Percentiles rank a stretch among this genome's conserved stretches.
These are phyloP conservation scores for Oenanthe javanica DNA, from an alignment of 140 eudicot genomes.

Conservation along the genomic window DNA sequence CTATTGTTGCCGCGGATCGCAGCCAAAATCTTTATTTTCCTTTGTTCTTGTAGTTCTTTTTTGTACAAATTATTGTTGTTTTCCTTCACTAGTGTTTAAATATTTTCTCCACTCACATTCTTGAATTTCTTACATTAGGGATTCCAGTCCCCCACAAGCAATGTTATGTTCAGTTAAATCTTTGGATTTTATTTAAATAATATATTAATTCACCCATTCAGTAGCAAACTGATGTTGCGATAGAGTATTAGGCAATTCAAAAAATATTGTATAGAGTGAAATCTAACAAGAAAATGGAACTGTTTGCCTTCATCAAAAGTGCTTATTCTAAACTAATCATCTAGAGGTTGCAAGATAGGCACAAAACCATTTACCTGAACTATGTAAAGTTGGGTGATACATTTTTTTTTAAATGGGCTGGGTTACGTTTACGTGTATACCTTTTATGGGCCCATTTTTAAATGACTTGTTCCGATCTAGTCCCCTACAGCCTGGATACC, in stretches of 20 bases:
- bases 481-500: not conserved
- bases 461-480: not conserved
- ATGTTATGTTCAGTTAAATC: not conserved
- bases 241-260: not conserved
- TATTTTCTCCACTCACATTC: not conserved
- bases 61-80: not conserved
- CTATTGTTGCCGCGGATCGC: too few relatives aligned
- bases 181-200: not conserved
- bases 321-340: not conserved
- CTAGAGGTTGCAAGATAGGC: not conserved
- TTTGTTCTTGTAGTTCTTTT: too few relatives aligned
- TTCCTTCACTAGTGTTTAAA: not conserved
- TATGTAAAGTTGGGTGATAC: not conserved
- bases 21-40: too few relatives aligned
- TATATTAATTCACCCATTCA: not conserved
- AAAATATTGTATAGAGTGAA: not conserved
- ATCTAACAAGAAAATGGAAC: not conserved
- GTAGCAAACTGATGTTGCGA: not conserved
- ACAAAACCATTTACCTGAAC: not conserved
- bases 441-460: not conserved
- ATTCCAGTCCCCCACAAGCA: not conserved
- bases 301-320: not conserved
- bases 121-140: not conserved
- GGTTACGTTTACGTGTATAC: not conserved
- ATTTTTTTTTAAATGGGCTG: not conserved